phyloP scores from a whole-genome alignment of 2,329 filamentous ascomycete genomes.

The Aspergillus sp. region DNA sequence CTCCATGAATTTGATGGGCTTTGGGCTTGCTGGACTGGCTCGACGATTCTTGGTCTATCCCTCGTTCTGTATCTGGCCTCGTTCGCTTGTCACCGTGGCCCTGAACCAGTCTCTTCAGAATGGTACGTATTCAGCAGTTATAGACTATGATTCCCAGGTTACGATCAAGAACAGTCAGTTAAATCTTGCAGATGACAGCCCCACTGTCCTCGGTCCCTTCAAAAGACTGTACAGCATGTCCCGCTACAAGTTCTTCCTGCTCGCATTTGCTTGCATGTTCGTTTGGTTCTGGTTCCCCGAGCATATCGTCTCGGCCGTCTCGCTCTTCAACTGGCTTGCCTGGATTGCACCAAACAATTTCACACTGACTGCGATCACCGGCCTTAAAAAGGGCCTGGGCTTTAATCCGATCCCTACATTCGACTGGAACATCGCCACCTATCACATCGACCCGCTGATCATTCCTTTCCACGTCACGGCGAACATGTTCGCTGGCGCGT shows the following conservation, averaged over 20 bases:
- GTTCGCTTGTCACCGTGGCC: conserved; percentile 5
- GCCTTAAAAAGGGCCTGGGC: conserved; percentile 1
- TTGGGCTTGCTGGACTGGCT: conserved; percentile 7
- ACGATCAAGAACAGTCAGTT: no score
- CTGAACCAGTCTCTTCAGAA: conserved; percentile 10
- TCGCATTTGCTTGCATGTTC: conserved; percentile 8
- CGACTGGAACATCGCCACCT: conserved; percentile 10
- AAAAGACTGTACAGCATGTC: not conserved
- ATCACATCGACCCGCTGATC: conserved; percentile 1
- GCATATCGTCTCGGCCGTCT: conserved; percentile 4
- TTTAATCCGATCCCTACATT: conserved; percentile 11
- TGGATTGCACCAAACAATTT: conserved; percentile 10
- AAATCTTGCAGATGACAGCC: not conserved
- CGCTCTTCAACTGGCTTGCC: conserved; percentile 13
- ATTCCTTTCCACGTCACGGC: conserved; percentile 6
- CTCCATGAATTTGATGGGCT: conserved; percentile 7
- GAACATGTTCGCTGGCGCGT: conserved; percentile 1
- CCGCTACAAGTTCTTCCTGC: conserved; percentile 9
- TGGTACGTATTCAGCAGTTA: no score
- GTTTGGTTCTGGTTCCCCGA: conserved; percentile 11
- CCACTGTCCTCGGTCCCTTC: not conserved
- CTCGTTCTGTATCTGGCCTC: conserved; percentile 7
- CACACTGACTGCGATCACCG: conserved; percentile 5
- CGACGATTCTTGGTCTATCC: conserved; percentile 11
- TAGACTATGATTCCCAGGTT: no score